Evolutionary conservation across 768 basidiomycete species (phyloP).

Genomic region (Lactarius akahatsu): DNA sequence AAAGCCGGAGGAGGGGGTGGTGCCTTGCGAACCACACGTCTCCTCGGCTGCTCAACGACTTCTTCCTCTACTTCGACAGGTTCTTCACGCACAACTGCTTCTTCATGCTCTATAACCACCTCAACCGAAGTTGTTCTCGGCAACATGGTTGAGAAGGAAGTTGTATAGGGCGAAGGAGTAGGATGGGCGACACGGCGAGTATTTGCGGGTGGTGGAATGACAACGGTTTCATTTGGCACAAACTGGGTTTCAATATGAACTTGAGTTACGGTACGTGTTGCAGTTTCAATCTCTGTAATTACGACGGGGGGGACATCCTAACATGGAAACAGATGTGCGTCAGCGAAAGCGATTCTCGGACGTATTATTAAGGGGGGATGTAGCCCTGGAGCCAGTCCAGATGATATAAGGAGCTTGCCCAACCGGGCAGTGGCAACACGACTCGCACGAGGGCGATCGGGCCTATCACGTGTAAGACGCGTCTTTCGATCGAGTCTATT

Average conservation of each 20-base stretch:
- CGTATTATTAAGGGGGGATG: slow-evolving; percentile 30
- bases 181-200: slow-evolving; percentile 75
- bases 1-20: slow-evolving; percentile 48
- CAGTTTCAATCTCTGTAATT: slow-evolving; percentile 55
- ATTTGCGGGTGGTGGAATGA: slow-evolving; percentile 73
- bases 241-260: slow-evolving; percentile 39
- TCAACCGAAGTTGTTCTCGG: slow-evolving; percentile 76
- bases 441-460: slow-evolving; percentile 26
- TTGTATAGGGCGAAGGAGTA: slow-evolving; percentile 60
- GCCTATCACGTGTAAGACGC: slow-evolving; percentile 30
- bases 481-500: slow-evolving; percentile 30
- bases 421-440: slow-evolving; percentile 32
- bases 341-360: slow-evolving; percentile 27
- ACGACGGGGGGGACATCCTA: slow-evolving; percentile 45
- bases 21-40: slow-evolving; percentile 44
- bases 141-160: slow-evolving; percentile 55
- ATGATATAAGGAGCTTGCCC: slow-evolving; percentile 1
- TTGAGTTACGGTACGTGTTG: slow-evolving; percentile 52
- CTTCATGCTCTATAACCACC: slow-evolving; percentile 58
- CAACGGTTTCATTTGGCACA: slow-evolving; percentile 46
- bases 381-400: slow-evolving; percentile 26
- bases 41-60: slow-evolving; percentile 43
- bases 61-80: slow-evolving; percentile 43
- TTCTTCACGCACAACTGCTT: slow-evolving; percentile 34
- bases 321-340: slow-evolving; percentile 27